These are phyloP conservation scores for Oryza rufipogon DNA, from an alignment of 176 grass and related monocot genomes.

Conservation along the genomic window DNA sequence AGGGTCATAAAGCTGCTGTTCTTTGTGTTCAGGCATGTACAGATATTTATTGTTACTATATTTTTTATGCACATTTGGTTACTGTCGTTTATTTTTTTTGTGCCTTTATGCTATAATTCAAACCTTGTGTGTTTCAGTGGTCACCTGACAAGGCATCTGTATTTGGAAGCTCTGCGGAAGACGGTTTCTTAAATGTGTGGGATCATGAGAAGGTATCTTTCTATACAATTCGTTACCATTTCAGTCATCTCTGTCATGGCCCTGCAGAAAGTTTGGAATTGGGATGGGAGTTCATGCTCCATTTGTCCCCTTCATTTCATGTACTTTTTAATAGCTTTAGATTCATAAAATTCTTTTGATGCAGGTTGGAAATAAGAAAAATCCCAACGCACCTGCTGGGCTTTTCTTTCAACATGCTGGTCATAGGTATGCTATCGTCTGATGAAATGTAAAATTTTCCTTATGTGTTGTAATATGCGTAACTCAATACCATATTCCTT, in stretches of 20 bases:
- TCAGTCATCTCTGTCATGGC: conserved; percentile 6
- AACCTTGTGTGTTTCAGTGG: conserved; percentile 66
- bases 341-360: conserved; percentile 19
- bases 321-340: background rate
- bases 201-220: conserved; percentile 81
- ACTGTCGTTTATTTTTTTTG: conserved; percentile 6
- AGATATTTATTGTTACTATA: conserved; percentile 6
- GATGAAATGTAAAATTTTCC: background rate
- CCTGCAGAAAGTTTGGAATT: background rate
- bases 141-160: conserved; percentile 93
- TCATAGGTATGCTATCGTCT: conserved; percentile 66
- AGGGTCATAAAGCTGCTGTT: conserved; percentile 91
- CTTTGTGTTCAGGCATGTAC: conserved; percentile 86
- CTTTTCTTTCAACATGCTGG: conserved; percentile 97
- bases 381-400: conserved; percentile 64
- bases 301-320: background rate
- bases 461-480: background rate
- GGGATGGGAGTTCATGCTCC: background rate
- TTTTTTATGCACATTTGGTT: background rate
- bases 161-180: conserved; percentile 88
- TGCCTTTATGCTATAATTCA: conserved; percentile 20
- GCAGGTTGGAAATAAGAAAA: conserved; percentile 86
- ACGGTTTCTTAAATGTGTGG: conserved; percentile 90
- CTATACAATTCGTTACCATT: conserved; percentile 18
- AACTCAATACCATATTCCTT: background rate